Evolutionary conservation across 169 alveolate species (phyloP), one percentile per base, ranked within the genome.

Genomic region (Babesia ovis): DNA sequence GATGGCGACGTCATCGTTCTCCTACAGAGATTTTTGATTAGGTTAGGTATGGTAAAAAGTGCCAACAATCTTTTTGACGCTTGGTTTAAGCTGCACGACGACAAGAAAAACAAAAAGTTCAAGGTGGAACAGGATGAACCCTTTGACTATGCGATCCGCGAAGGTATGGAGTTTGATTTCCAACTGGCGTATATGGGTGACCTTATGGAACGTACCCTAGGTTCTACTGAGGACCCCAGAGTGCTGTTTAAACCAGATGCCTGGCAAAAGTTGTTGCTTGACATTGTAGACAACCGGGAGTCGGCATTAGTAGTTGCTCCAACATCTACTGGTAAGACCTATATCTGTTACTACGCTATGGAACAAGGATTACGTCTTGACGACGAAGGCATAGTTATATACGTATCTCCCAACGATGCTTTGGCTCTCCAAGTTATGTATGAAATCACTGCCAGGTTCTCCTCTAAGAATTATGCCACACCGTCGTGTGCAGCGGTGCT

Each of bases 271-370:
- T 70, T 88, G 64, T 71, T 93, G 39, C 77, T 93, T 42, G 95
- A 91, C 59, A 79, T 90, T 18, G 95, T 94, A 29, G 97, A 92
- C 69, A 72, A 69, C 39, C 83, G 83, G 58, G 93, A 76, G 55
- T 88, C 89, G 70, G 93, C 83, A 31, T 79, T 87, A 82, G 96
- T 77, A 27, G 92, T 88, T 5, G 96, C 97, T 2, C 98, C 98
- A 14, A 94, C 98, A 2, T 92, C 97, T 18, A 91, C 95, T 46
- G 98, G 98, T 27, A 94, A 94, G 75, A 94, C 98, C 6, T 94
- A 89, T 86, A 93, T 94, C 62, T 94, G 98, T 61, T 94, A 91
- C 84, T 94, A 94, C 84, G 96, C 95, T 51, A 94, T 94, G 97
- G 97, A 94, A 55, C 91, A 92, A 72, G 96, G 91, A 12, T 59